phyloP scores from a whole-genome alignment of 805 yeast species.

The Pichia kluyveri region DNA sequence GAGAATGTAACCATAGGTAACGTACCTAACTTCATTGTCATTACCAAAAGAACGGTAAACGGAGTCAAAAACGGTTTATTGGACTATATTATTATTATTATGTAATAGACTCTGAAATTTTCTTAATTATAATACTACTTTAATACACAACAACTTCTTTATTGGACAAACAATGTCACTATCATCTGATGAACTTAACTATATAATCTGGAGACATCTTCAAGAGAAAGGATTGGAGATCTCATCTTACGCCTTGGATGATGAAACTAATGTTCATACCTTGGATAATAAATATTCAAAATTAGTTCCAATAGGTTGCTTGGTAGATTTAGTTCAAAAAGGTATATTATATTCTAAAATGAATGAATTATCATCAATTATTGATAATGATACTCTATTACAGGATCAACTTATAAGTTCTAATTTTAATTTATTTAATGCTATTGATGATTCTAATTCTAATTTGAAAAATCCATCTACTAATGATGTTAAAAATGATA shows the following conservation, averaged over 20 bases:
- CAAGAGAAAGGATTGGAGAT: slow-evolving; percentile 78
- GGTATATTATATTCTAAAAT: slow-evolving; percentile 75
- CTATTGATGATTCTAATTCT: slow-evolving; percentile 26
- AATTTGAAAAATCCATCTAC: background rate
- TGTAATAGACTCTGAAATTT: no score
- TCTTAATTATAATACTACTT: no score
- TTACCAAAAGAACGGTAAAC: no score
- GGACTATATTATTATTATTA: no score
- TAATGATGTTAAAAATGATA: no score
- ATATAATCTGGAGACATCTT: slow-evolving; percentile 84
- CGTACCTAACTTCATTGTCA: no score
- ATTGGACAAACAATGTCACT: slow-evolving; percentile 44
- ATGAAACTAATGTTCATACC: slow-evolving; percentile 55
- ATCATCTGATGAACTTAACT: slow-evolving; percentile 77
- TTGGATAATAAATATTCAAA: slow-evolving; percentile 43
- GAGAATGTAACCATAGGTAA: no score
- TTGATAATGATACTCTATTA: slow-evolving; percentile 7
- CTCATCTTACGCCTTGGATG: slow-evolving; percentile 72
- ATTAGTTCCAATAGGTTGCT: slow-evolving; percentile 65
- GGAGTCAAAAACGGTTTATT: no score
- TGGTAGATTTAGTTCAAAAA: slow-evolving; percentile 75
- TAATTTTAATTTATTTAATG: slow-evolving; percentile 45
- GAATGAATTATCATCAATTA: slow-evolving; percentile 36
- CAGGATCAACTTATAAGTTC: slow-evolving; percentile 20
- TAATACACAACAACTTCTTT: no score